A percentile compares a stretch with the other conserved stretches of the same genome.
Evolutionary conservation across 108 stramenopile species (phyloP).

Genomic region (Fistulifera solaris): DNA sequence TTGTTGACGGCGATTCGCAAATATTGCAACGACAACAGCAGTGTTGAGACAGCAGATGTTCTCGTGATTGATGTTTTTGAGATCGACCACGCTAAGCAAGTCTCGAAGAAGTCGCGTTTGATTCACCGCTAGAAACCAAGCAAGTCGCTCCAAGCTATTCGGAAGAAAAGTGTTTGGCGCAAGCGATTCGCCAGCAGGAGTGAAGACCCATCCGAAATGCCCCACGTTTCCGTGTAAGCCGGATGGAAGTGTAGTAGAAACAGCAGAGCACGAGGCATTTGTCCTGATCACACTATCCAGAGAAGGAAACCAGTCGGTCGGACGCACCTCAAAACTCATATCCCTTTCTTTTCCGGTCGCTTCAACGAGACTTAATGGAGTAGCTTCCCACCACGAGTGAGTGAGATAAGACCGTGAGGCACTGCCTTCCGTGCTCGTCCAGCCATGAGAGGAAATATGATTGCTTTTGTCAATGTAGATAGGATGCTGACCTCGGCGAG

Average conservation of each 20-base stretch:
- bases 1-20: constrained; percentile 50
- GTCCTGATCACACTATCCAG: too few species aligned
- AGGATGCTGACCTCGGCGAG: too few species aligned
- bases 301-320: too few species aligned
- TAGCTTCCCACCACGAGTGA: too few species aligned
- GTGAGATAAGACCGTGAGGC: too few species aligned
- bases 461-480: not conserved
- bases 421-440: constrained; percentile 8
- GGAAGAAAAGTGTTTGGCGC: constrained; percentile 23
- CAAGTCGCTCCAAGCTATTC: constrained; percentile 45
- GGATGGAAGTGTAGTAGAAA: constrained; percentile 7
- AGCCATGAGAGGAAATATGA: constrained; percentile 11
- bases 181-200: constrained; percentile 21
- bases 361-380: too few species aligned
- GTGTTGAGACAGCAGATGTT: constrained; percentile 89
- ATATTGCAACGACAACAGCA: constrained; percentile 65
- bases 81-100: constrained; percentile 58
- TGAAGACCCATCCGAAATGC: constrained; percentile 45
- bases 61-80: constrained; percentile 78
- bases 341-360: too few species aligned
- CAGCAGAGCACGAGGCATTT: constrained; percentile 52
- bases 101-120: constrained; percentile 52
- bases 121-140: constrained; percentile 48
- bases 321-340: too few species aligned
- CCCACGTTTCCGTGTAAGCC: too few species aligned